A percentile compares a stretch with the other conserved stretches of the same genome.
Evolutionary conservation across 2,329 filamentous ascomycete genomes (phyloP).

Genomic region (Ceratocystis alfenasii): DNA sequence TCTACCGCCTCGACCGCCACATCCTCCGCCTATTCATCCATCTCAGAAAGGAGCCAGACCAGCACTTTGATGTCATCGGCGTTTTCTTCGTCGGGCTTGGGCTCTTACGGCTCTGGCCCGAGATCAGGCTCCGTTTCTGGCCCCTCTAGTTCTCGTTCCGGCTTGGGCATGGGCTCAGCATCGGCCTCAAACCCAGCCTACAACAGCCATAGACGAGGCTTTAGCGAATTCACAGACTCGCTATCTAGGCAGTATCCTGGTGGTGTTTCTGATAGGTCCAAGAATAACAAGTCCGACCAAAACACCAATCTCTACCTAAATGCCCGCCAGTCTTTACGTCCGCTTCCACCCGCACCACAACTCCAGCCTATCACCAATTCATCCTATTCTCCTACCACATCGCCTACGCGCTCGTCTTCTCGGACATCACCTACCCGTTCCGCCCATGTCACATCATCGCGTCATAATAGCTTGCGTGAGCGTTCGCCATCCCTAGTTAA

Average conservation of each 20-base stretch:
- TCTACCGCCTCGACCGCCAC: constrained; percentile 61
- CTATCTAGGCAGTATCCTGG: constrained; percentile 29
- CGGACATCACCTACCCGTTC: constrained; percentile 19
- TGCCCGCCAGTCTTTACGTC: constrained; percentile 64
- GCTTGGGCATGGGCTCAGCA: neutral
- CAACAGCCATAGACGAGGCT: constrained; percentile 56
- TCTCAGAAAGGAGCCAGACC: constrained; percentile 45
- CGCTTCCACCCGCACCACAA: constrained; percentile 55
- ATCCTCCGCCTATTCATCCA: constrained; percentile 54
- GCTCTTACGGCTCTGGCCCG: constrained; percentile 31
- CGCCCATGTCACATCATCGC: constrained; percentile 16
- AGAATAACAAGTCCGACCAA: constrained; percentile 27
- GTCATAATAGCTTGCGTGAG: neutral
- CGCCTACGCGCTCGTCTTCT: constrained; percentile 18
- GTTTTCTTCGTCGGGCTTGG: constrained; percentile 35
- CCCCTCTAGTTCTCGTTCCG: neutral
- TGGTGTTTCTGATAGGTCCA: constrained; percentile 17
- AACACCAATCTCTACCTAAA: constrained; percentile 57
- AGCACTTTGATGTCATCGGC: constrained; percentile 53
- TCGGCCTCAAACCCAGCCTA: constrained; percentile 45
- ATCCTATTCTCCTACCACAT: constrained; percentile 15
- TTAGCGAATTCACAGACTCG: constrained; percentile 57
- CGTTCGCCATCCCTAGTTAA: constrained; percentile 14
- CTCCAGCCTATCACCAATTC: constrained; percentile 14
- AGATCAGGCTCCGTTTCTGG: constrained; percentile 33